Percentiles rank a stretch among this genome's conserved stretches.
phyloP scores from a whole-genome alignment of 148 eudicot genomes.

The Rhododendron vialii region DNA sequence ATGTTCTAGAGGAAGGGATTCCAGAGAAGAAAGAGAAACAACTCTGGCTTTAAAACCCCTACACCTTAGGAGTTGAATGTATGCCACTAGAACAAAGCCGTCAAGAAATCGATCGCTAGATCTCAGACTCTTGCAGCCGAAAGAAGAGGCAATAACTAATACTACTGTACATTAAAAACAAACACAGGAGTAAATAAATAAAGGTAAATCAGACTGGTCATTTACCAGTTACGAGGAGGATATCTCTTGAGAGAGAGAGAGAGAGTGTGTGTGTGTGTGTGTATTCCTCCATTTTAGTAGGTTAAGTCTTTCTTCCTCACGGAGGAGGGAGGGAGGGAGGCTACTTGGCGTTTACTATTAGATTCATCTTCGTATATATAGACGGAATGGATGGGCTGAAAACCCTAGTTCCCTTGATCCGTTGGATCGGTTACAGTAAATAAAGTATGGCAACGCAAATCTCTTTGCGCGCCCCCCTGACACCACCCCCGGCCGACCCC shows the following conservation, averaged over 20 bases:
- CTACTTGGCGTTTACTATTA: not conserved
- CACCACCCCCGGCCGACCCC: no score
- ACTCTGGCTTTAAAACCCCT: conserved; percentile 6
- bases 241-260: not conserved
- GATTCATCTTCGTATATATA: not conserved
- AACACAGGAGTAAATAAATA: no score
- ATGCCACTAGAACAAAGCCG: conserved; percentile 41
- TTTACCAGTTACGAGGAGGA: not conserved
- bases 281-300: not conserved
- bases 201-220: not conserved
- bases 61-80: not conserved
- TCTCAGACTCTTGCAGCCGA: conserved; percentile 44
- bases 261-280: no score
- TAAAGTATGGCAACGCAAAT: no score
- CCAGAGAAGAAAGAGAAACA: not conserved
- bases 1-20: conserved; percentile 5
- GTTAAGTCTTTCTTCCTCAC: not conserved
- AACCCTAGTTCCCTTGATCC: not conserved
- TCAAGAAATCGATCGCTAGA: conserved; percentile 39
- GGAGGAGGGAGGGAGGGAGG: not conserved
- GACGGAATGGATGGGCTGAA: not conserved
- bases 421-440: no score
- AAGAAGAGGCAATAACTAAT: conserved; percentile 25
- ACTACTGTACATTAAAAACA: no score
- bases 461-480: no score